These are phyloP conservation scores for Vitis vinifera DNA, from an alignment of 164 flowering plant genomes.

Conservation along the genomic window DNA sequence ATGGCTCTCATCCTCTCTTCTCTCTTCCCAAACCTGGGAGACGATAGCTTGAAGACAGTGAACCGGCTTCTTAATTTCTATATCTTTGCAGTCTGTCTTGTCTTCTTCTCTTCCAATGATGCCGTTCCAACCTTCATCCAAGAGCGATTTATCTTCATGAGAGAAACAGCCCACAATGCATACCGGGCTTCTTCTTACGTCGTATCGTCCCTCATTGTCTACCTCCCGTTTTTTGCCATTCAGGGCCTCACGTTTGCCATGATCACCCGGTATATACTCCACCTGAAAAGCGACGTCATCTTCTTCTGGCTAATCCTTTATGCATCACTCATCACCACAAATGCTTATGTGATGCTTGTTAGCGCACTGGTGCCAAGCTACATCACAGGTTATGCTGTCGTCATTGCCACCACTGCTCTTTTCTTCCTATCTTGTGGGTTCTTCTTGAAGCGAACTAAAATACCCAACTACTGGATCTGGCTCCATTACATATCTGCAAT, in stretches of 20 bases:
- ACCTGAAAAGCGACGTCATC: slow-evolving; percentile 33
- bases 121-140: slow-evolving; percentile 86
- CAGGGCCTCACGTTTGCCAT: slow-evolving; percentile 73
- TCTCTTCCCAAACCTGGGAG: slow-evolving; percentile 45
- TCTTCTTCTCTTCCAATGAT: slow-evolving; percentile 79
- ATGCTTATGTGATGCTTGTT: slow-evolving; percentile 76
- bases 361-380: slow-evolving; percentile 71
- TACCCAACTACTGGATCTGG: slow-evolving; percentile 70
- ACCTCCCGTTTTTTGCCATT: slow-evolving; percentile 69
- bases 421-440: slow-evolving; percentile 83
- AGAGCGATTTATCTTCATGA: slow-evolving; percentile 76
- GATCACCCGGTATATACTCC: slow-evolving; percentile 47
- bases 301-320: slow-evolving; percentile 66
- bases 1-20: slow-evolving; percentile 72
- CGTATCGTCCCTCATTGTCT: slow-evolving; percentile 68
- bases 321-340: slow-evolving; percentile 68
- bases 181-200: slow-evolving; percentile 76
- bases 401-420: slow-evolving; percentile 76
- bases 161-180: slow-evolving; percentile 81
- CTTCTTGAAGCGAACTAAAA: slow-evolving; percentile 57
- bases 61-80: slow-evolving; percentile 71
- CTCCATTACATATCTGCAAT: slow-evolving; percentile 79
- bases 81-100: slow-evolving; percentile 71
- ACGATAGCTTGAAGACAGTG: slow-evolving; percentile 38
- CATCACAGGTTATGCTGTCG: slow-evolving; percentile 77